Conservation (phyloP, 495 filamentous ascomycete genomes). For the Penicillium longicatenatum region DNA sequence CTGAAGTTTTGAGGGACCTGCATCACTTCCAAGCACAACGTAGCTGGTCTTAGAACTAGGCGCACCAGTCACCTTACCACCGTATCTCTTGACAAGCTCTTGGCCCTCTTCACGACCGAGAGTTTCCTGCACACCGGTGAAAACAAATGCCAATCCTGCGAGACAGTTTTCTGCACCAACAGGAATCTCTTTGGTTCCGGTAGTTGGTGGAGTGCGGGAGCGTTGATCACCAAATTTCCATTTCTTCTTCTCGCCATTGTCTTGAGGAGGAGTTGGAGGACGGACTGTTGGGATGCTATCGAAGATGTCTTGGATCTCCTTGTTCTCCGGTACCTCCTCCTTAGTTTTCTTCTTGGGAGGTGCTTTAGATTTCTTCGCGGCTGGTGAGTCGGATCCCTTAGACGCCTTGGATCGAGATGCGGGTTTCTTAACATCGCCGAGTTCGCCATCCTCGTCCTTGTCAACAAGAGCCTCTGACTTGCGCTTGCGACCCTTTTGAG, state of each 20-base stretch:
- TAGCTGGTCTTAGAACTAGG: conserved; percentile 93
- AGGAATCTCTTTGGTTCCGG: conserved; percentile 72
- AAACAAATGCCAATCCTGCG: conserved; percentile 93
- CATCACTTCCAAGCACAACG: conserved; percentile 87
- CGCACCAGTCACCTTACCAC: conserved; percentile 82
- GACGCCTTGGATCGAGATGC: conserved; percentile 11
- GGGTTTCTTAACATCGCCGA: conserved; percentile 36
- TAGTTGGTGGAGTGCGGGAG: conserved; percentile 58
- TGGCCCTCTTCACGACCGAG: conserved; percentile 86
- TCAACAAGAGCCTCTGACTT: conserved; percentile 55
- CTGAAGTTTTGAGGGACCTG: conserved; percentile 89
- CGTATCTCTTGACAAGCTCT: conserved; percentile 85
- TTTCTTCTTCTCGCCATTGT: conserved; percentile 61
- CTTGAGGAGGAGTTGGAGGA: conserved; percentile 77
- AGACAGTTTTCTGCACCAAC: conserved; percentile 87
- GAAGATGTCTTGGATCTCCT: conserved; percentile 76
- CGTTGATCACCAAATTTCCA: conserved; percentile 67
- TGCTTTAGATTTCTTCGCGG: conserved; percentile 44
- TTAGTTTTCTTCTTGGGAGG: conserved; percentile 64
- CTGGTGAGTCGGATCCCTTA: neutral
- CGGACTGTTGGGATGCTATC: conserved; percentile 81
- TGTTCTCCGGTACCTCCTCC: conserved; percentile 57
- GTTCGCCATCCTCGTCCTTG: conserved; percentile 43
- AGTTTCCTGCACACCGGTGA: conserved; percentile 81
- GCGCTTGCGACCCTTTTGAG: conserved; percentile 52